Base-by-base conservation (phyloP, 306 rosid genomes). In the Pyrus communis region DNA sequence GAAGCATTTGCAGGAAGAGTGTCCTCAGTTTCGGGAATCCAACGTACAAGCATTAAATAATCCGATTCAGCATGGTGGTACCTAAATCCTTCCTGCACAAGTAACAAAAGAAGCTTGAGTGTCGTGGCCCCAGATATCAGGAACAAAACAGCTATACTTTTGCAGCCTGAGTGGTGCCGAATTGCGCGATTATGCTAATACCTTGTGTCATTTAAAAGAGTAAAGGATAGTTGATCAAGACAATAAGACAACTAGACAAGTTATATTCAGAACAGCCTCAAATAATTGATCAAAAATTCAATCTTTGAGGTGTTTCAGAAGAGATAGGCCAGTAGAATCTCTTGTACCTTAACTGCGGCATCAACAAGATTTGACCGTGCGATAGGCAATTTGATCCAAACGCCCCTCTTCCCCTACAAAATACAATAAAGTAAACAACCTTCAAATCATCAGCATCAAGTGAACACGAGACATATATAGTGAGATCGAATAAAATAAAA, bases 31-130 rank as follows among this genome's bases (percentile, higher is more conserved):
- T 87, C 76, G n/a, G 97, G 82, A 81, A 94, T 79, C 98, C 98
- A 94, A 35, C 43, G 4, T 6, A 85, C 96, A 31, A 94, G 93
- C 97, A 94, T 94, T 74, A 94, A 28, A 85, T 94, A 87, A 73
- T 91, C 87, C 46, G 88, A 68, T 75, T 94, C 98, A 21, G 98
- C 97, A 85, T 94, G 97, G 79, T 94, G 98, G 77, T 87, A 94
- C 69, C 77, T 76, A 73, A 91, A 93, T 74, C 98, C 98, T 78
- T 88, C 94, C 98, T 93, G 83, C 54, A 82, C 81, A 80, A 60
- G 1, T 1, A 25, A 10, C 23, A 80, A 5, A 61, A 23, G 9
- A 73, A 51, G 27, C 42, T 7, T 19, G 17, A 62, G 25, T 17
- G 8, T 1, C 68, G 25, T 28, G 62, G 22, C 28, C 11, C 9